Evolutionary conservation across 2,329 filamentous ascomycete species (phyloP), one percentile per base, ranked within the genome.

Genomic region (Aspergillus sp.): DNA sequence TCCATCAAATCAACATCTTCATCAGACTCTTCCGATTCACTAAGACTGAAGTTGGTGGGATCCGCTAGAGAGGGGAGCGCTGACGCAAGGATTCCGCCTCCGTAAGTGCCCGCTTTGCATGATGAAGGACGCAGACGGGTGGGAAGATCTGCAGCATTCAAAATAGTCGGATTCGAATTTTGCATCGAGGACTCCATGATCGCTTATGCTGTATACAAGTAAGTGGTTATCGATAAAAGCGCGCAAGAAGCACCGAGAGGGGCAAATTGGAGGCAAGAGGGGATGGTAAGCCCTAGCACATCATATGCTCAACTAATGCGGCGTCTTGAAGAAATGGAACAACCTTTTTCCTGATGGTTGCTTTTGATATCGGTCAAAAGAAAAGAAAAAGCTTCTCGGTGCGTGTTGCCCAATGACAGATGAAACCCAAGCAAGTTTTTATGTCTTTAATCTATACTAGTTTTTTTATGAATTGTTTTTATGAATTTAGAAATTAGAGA

Each of bases 101-200:
- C 68, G 55, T 73, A 65, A 36, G 66, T 62, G 25, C 67, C 79
- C 81, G 69, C 56, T 53, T 74, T 85, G 80, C 69, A 74, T 71
- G 72, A 76, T 65, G 69, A 72, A 69, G 66, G 71, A 72, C 64
- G 74, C 66, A 86, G 84, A 65, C 93, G 89, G 30, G 91, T 95
- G 48, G 95, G 93, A 54, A 99, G 87, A 78, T 98, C 91, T 47
- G 91, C 91, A 55, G 88, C 85, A 78, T 89, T 96, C 71, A 98
- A 82, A 73, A 99, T 93, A 65, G 91, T 96, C 57, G 95, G 95
- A 80, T 99, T 98, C 65, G 91, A 92, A 55, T 77, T 76, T 49
- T 77, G 73, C 48, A 76, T 69, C 61, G 75, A 73, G 9, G 68
- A 65, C 9, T 70, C 65, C 72, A 77, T 76, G 57, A 57, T 64